Percentiles rank a stretch among this genome's conserved stretches.
Evolutionary conservation across 495 filamentous ascomycete genomes (phyloP).

Genomic region (Filosporella fistucella): DNA sequence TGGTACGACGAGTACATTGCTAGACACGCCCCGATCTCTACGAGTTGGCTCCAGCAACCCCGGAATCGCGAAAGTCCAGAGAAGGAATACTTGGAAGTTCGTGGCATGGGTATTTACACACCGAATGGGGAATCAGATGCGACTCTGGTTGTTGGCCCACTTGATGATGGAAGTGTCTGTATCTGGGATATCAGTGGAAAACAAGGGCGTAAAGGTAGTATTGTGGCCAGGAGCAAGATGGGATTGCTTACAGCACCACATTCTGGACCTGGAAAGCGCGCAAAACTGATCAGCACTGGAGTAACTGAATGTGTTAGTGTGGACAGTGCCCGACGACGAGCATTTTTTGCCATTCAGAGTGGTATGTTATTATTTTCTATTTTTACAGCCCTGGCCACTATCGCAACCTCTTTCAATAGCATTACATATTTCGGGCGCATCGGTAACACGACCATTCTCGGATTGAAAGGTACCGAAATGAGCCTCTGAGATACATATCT

Average conservation of each 20-base stretch:
- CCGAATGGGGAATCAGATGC: slow-evolving; percentile 41
- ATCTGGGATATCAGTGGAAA: slow-evolving; percentile 77
- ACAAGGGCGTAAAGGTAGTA: slow-evolving; percentile 53
- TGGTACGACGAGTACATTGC: slow-evolving; percentile 92
- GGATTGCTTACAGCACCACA: slow-evolving; percentile 35
- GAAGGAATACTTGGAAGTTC: slow-evolving; percentile 41
- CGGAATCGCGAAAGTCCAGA: slow-evolving; percentile 27
- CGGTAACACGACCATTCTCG: too few relatives aligned
- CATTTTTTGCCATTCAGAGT: slow-evolving; percentile 74
- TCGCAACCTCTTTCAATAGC: too few relatives aligned
- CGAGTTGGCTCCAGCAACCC: slow-evolving; percentile 71
- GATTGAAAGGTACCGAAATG: too few relatives aligned
- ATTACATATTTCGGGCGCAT: too few relatives aligned
- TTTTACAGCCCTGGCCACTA: too few relatives aligned
- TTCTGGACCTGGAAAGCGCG: slow-evolving; percentile 20
- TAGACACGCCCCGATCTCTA: slow-evolving; percentile 64
- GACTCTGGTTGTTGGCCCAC: slow-evolving; percentile 65
- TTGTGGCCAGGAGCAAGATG: slow-evolving; percentile 56
- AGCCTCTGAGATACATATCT: too few relatives aligned
- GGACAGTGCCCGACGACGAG: slow-evolving; percentile 63
- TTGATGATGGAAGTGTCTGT: slow-evolving; percentile 82
- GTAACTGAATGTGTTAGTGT: slow-evolving; percentile 81
- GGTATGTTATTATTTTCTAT: slow-evolving; percentile 47
- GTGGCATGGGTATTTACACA: slow-evolving; percentile 63
- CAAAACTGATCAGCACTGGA: slow-evolving; percentile 54